These are phyloP conservation scores for Decorospora gaudefroyi DNA, from an alignment of 2,329 filamentous ascomycete genomes.

Conservation along the genomic window DNA sequence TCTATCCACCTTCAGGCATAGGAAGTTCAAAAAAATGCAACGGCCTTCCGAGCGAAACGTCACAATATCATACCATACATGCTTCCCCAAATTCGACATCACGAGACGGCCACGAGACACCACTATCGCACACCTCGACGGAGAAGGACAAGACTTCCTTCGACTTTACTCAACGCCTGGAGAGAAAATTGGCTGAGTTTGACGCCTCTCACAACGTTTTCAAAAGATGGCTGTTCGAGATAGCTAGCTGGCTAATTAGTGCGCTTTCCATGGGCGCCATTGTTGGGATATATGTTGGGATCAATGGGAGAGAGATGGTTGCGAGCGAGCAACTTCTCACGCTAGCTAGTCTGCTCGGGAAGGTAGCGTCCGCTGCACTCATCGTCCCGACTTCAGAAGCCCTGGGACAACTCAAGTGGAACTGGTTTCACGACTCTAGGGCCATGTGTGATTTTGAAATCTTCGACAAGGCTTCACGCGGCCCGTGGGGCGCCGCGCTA, in stretches of 20 bases:
- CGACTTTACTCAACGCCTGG: constrained; percentile 27
- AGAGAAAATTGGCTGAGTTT: constrained; percentile 29
- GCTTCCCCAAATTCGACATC: too few species aligned
- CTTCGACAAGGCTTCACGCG: constrained; percentile 38
- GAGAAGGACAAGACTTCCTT: constrained; percentile 11
- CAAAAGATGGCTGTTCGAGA: constrained; percentile 39
- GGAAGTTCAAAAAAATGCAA: too few species aligned
- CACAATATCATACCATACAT: too few species aligned
- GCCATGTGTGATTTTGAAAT: constrained; percentile 38
- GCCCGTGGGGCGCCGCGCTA: constrained; percentile 28
- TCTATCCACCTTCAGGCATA: too few species aligned
- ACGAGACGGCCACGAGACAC: too few species aligned
- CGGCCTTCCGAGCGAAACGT: too few species aligned
- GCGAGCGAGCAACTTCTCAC: too few species aligned
- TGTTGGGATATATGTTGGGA: constrained; percentile 38
- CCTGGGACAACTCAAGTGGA: constrained; percentile 43
- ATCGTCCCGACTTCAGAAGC: constrained; percentile 36
- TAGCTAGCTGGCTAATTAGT: constrained; percentile 34
- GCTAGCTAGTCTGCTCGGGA: too few species aligned
- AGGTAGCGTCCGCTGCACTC: constrained; percentile 32
- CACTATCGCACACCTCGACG: too few species aligned
- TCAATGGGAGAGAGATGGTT: too few species aligned
- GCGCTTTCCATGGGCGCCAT: constrained; percentile 45
- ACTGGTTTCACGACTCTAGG: constrained; percentile 29
- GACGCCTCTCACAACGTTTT: constrained; percentile 25